Conservation (phyloP, 31 red algal genomes). For the Endocladia muricata region DNA sequence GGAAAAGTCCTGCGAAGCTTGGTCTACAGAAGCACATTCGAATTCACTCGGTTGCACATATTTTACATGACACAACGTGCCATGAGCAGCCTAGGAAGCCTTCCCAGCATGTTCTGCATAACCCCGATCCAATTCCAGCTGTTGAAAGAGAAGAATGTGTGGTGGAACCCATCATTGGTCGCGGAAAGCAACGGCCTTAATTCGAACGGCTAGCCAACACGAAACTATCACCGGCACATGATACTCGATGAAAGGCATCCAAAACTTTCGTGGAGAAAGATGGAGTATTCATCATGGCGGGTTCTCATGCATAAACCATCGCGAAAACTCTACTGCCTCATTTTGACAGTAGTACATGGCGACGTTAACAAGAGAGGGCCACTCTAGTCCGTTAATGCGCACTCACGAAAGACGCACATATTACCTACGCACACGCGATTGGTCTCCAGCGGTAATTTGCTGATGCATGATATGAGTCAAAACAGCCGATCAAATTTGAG, state of each 20-base stretch:
- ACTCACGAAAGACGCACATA: too few species aligned
- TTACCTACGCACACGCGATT: too few species aligned
- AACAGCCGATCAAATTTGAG: too few species aligned
- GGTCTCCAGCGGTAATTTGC: too few species aligned
- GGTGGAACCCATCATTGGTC: not conserved
- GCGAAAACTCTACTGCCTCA: too few species aligned
- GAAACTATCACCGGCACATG: not conserved
- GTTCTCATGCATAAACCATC: too few species aligned
- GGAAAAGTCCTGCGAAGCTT: not conserved
- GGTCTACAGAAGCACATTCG: slow-evolving; percentile 3
- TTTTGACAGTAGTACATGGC: too few species aligned
- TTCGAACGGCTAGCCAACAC: not conserved
- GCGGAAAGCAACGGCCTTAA: not conserved
- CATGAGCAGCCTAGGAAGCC: not conserved
- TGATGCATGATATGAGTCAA: too few species aligned
- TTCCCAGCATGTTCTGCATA: not conserved
- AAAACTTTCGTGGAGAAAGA: not conserved
- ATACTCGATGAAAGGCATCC: not conserved
- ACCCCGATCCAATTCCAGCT: not conserved
- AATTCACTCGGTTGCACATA: slow-evolving; percentile 1
- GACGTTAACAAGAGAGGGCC: too few species aligned
- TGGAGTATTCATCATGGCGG: too few species aligned
- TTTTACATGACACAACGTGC: not conserved
- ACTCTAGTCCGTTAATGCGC: too few species aligned
- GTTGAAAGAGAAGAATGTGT: not conserved